Conservation (phyloP, 1,139 yeast species). For the Pichia inconspicua region DNA sequence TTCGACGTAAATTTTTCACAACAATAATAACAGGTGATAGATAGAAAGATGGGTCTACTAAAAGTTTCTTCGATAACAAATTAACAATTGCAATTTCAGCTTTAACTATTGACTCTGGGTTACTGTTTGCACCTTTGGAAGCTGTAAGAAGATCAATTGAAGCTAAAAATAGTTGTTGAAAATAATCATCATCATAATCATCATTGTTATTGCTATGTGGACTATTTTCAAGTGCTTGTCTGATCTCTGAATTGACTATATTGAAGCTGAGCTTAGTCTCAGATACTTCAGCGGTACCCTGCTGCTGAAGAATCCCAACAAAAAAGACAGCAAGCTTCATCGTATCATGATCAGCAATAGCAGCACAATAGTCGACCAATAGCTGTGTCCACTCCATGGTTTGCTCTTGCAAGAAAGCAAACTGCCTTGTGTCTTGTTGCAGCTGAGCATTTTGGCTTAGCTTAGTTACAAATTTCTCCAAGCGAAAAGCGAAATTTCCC, state of each 20-base stretch:
- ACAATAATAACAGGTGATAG: constrained; percentile 7
- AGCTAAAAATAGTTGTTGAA: constrained; percentile 5
- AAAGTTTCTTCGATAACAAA: constrained; percentile 5
- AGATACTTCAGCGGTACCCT: constrained; percentile 1
- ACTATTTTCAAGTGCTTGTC: neutral
- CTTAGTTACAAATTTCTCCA: no score
- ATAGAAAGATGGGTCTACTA: constrained; percentile 8
- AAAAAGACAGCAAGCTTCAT: constrained; percentile 3
- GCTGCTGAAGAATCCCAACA: neutral
- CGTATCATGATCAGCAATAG: constrained; percentile 2
- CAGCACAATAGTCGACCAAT: neutral
- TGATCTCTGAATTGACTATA: neutral
- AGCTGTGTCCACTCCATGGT: constrained; percentile 7
- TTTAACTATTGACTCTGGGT: constrained; percentile 1
- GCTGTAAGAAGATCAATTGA: constrained; percentile 3
- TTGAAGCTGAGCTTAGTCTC: constrained; percentile 1
- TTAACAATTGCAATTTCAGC: constrained; percentile 4
- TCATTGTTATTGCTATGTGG: neutral
- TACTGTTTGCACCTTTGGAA: neutral
- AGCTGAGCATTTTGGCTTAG: neutral
- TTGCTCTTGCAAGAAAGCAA: neutral
- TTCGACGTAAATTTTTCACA: constrained; percentile 3
- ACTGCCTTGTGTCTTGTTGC: no score
- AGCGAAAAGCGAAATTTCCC: neutral
- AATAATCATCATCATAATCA: constrained; percentile 1